These are phyloP conservation scores for Barnettozyma siamensis DNA, from an alignment of 805 yeast genomes.

Conservation along the genomic window DNA sequence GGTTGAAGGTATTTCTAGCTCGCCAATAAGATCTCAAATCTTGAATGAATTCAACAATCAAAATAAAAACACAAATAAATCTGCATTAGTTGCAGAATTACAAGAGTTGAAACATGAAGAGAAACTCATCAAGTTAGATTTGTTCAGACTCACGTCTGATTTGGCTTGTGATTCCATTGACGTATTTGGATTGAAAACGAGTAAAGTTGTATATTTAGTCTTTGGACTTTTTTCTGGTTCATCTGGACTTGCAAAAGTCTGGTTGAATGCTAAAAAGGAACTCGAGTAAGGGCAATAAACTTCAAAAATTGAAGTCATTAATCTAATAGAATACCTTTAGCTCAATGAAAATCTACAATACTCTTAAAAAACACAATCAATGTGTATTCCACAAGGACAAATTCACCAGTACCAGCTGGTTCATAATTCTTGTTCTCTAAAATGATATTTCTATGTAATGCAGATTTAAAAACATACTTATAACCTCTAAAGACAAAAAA, in stretches of 20 bases:
- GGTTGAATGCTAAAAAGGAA: constrained; percentile 19
- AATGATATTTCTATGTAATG: too few species aligned
- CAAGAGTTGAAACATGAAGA: constrained; percentile 31
- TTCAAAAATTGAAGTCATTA: too few species aligned
- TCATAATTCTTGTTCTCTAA: too few species aligned
- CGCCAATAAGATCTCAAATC: constrained; percentile 27
- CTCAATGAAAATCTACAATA: too few species aligned
- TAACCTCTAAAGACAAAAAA: too few species aligned
- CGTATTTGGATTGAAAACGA: constrained; percentile 34
- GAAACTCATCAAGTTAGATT: constrained; percentile 32
- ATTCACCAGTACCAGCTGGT: not conserved
- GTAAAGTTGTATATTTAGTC: constrained; percentile 17
- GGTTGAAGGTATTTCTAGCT: constrained; percentile 19
- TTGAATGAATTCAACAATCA: constrained; percentile 24
- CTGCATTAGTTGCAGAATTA: constrained; percentile 22
- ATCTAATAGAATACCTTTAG: too few species aligned
- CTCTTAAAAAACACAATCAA: constrained; percentile 1
- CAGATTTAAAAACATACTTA: too few species aligned
- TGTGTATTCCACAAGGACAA: not conserved
- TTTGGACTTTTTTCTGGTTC: constrained; percentile 22
- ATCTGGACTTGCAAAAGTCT: constrained; percentile 23
- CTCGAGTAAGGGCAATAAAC: constrained; percentile 6
- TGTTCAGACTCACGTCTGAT: constrained; percentile 40
- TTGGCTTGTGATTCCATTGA: constrained; percentile 42
- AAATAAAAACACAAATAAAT: constrained; percentile 13